These are phyloP conservation scores for Alternaria burnsii DNA, from an alignment of 2,329 filamentous ascomycete species.

Conservation along the genomic window DNA sequence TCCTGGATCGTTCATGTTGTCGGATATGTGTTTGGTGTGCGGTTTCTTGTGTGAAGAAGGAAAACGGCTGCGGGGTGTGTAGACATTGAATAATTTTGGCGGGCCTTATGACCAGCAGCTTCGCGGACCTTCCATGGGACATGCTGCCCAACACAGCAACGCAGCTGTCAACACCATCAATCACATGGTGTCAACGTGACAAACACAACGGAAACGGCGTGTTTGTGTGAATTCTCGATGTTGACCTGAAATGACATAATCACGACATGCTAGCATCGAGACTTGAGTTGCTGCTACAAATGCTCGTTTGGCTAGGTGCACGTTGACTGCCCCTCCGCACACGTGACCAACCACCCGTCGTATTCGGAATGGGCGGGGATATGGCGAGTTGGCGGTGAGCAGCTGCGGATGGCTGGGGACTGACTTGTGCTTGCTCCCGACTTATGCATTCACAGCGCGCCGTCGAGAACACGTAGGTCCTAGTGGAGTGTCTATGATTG, in stretches of 20 bases:
- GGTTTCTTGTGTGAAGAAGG: slow-evolving; percentile 15
- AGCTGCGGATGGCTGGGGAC: slow-evolving; percentile 44
- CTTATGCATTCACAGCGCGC: slow-evolving; percentile 29
- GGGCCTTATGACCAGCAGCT: slow-evolving; percentile 31
- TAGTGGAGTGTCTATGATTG: slow-evolving; percentile 22
- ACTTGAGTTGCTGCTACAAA: neutral
- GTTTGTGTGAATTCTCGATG: neutral
- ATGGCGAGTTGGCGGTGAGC: slow-evolving; percentile 47
- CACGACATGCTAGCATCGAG: neutral
- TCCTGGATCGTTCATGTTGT: slow-evolving; percentile 64
- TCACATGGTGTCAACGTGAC: slow-evolving; percentile 3
- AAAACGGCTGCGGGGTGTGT: slow-evolving; percentile 12
- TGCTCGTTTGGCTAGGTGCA: slow-evolving; percentile 12
- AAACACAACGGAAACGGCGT: neutral
- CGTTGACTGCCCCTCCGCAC: slow-evolving; percentile 42
- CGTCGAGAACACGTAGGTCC: slow-evolving; percentile 35
- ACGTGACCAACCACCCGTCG: slow-evolving; percentile 29
- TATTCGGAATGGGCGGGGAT: slow-evolving; percentile 13
- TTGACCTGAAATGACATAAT: neutral
- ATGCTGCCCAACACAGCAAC: slow-evolving; percentile 17
- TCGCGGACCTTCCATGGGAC: slow-evolving; percentile 34
- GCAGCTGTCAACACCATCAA: slow-evolving; percentile 18
- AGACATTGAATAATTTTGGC: slow-evolving; percentile 33
- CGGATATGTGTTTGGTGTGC: neutral
- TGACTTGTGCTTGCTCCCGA: slow-evolving; percentile 15